These are phyloP conservation scores for Nasturtium officinale DNA, from an alignment of 345 rosid species.

Conservation along the genomic window DNA sequence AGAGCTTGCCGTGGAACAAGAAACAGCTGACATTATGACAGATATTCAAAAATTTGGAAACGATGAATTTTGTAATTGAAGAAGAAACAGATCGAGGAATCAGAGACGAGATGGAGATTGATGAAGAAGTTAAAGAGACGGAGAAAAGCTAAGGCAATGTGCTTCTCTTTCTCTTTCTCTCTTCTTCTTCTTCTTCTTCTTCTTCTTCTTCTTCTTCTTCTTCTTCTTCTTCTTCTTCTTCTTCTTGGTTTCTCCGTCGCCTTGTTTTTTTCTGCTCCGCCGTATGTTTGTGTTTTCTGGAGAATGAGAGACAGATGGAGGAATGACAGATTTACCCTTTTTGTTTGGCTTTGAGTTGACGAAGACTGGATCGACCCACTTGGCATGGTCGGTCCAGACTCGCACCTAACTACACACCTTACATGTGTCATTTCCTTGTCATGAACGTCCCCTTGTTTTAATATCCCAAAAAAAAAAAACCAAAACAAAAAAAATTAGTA, in stretches of 20 bases:
- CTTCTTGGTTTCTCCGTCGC: conserved; percentile 31
- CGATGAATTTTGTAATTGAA: not conserved
- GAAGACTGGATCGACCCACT: not conserved
- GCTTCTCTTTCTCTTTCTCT: not conserved
- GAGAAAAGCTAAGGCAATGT: conserved; percentile 21
- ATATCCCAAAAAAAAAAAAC: no score
- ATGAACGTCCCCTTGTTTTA: no score
- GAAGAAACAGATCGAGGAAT: not conserved
- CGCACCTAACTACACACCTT: conserved; percentile 28
- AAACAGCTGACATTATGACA: conserved; percentile 33
- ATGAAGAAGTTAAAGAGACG: conserved; percentile 12
- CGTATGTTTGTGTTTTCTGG: conserved; percentile 23
- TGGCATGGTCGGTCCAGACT: conserved; percentile 24
- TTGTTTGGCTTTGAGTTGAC: not conserved
- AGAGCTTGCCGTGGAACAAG: conserved; percentile 40
- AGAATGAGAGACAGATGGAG: not conserved
- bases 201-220: not conserved
- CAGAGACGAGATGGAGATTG: conserved; percentile 13
- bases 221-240: not conserved
- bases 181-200: not conserved
- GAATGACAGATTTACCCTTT: conserved; percentile 30
- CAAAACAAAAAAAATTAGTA: no score
- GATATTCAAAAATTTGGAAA: not conserved
- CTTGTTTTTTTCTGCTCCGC: conserved; percentile 9
- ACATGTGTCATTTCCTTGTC: not conserved